Conservation (phyloP, 2,329 filamentous ascomycete species). For the Peltaster fructicola region DNA sequence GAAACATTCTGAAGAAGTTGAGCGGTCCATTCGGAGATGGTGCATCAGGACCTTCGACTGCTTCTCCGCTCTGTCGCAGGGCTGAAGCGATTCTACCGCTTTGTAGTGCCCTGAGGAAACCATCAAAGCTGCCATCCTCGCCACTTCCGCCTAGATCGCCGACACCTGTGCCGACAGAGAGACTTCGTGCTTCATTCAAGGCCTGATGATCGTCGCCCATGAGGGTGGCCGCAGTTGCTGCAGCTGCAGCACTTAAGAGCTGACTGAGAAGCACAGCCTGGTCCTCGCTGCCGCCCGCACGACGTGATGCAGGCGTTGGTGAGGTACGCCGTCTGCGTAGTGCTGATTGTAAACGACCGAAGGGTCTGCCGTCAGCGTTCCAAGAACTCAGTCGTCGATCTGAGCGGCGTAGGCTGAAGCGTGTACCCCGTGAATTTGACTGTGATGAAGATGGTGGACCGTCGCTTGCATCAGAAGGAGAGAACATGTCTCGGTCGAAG, state of each 20-base stretch:
- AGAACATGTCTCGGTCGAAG: conserved; percentile 21
- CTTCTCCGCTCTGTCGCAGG: conserved; percentile 28
- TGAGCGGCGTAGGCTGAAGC: conserved; percentile 14
- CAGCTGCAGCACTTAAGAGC: conserved; percentile 44
- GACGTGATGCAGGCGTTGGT: conserved; percentile 7
- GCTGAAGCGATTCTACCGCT: conserved; percentile 41
- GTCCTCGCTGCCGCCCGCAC: conserved; percentile 36
- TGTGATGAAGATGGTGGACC: too few species aligned
- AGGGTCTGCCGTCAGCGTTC: too few species aligned
- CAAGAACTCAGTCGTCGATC: too few species aligned
- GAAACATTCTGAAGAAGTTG: conserved; percentile 52
- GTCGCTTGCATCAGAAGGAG: too few species aligned
- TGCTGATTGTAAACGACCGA: conserved; percentile 26
- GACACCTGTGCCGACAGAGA: conserved; percentile 24
- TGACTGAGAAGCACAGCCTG: conserved; percentile 44
- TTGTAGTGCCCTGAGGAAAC: conserved; percentile 44
- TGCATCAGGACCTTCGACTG: conserved; percentile 11
- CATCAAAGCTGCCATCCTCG: conserved; percentile 44
- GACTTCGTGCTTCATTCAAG: conserved; percentile 36
- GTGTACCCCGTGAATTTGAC: too few species aligned
- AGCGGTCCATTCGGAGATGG: conserved; percentile 36
- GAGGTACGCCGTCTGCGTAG: conserved; percentile 37
- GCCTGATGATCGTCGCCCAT: conserved; percentile 41
- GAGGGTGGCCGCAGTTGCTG: conserved; percentile 45
- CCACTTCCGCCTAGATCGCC: conserved; percentile 25